Percentiles rank a stretch among this genome's conserved stretches.
Evolutionary conservation across 257 asterid genomes (phyloP).

Genomic region (Fraxinus americana): DNA sequence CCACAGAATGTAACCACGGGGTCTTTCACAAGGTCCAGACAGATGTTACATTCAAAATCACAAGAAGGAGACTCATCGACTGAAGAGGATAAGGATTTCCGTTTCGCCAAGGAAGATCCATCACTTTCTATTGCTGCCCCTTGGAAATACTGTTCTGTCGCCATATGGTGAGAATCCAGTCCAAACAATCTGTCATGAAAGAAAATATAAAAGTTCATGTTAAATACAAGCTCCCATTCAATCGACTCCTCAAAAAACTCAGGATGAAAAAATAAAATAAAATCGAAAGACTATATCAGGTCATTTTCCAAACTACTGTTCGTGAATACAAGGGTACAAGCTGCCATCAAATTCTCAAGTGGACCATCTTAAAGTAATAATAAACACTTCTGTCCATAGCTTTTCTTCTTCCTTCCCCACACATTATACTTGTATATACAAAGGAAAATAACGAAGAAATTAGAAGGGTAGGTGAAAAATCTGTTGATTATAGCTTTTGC

Average conservation of each 20-base stretch:
- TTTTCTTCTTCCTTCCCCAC: too few relatives aligned
- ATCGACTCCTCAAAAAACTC: background rate
- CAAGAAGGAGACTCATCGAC: conserved; percentile 34
- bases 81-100: conserved; percentile 33
- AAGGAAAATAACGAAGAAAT: background rate
- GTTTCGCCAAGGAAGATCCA: conserved; percentile 29
- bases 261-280: background rate
- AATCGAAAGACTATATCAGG: background rate
- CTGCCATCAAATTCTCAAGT: background rate
- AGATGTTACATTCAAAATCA: conserved; percentile 77
- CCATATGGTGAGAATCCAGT: conserved; percentile 10
- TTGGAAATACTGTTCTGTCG: conserved; percentile 45
- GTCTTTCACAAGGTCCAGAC: conserved; percentile 66
- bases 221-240: background rate
- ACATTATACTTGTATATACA: background rate
- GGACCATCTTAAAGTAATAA: background rate
- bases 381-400: background rate
- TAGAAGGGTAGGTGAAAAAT: conserved; percentile 14
- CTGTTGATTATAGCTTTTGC: background rate
- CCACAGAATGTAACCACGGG: conserved; percentile 86
- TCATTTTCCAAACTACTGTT: background rate
- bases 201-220: background rate
- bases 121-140: conserved; percentile 27
- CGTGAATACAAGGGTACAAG: background rate
- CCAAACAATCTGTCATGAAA: conserved; percentile 9